Evolutionary conservation across 805 yeast genomes (phyloP).

Genomic region (Kregervanrija fluxuum): DNA sequence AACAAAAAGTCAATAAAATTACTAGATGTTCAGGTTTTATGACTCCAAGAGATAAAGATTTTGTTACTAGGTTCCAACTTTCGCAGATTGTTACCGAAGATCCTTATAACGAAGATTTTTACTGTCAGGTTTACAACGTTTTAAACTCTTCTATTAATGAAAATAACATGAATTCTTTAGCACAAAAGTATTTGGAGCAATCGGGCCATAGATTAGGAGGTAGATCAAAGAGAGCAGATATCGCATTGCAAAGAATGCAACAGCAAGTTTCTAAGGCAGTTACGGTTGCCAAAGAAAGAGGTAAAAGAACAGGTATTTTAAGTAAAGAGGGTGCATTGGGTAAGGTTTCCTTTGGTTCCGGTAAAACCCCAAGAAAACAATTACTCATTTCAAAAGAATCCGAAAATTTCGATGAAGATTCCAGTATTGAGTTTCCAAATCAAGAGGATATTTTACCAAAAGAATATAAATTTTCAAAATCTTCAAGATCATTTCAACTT

Average conservation of each 20-base stretch:
- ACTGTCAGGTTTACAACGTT: slow-evolving; percentile 84
- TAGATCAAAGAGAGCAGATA: slow-evolving; percentile 74
- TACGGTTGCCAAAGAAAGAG: slow-evolving; percentile 80
- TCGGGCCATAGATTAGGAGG: slow-evolving; percentile 90
- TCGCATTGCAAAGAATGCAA: slow-evolving; percentile 94
- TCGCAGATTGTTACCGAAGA: slow-evolving; percentile 96
- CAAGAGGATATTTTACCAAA: slow-evolving; percentile 23
- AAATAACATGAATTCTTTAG: slow-evolving; percentile 70
- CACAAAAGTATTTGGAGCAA: slow-evolving; percentile 85
- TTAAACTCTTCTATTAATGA: slow-evolving; percentile 52
- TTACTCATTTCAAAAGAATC: slow-evolving; percentile 44
- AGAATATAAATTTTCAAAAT: slow-evolving; percentile 26
- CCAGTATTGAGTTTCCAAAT: slow-evolving; percentile 14
- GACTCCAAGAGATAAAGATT: slow-evolving; percentile 96
- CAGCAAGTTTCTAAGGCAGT: slow-evolving; percentile 97
- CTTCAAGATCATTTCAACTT: slow-evolving; percentile 47
- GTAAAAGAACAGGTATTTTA: slow-evolving; percentile 55
- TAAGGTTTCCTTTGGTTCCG: slow-evolving; percentile 68
- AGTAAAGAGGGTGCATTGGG: slow-evolving; percentile 84
- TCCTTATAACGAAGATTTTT: slow-evolving; percentile 95
- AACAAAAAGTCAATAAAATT: slow-evolving; percentile 67
- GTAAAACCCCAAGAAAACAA: slow-evolving; percentile 84
- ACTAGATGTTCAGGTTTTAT: slow-evolving; percentile 84
- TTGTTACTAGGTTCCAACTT: slow-evolving; percentile 87
- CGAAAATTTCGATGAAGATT: slow-evolving; percentile 11